Base-by-base conservation (phyloP, 192 early-diverging fungal species). In the Coemansia sp. region DNA sequence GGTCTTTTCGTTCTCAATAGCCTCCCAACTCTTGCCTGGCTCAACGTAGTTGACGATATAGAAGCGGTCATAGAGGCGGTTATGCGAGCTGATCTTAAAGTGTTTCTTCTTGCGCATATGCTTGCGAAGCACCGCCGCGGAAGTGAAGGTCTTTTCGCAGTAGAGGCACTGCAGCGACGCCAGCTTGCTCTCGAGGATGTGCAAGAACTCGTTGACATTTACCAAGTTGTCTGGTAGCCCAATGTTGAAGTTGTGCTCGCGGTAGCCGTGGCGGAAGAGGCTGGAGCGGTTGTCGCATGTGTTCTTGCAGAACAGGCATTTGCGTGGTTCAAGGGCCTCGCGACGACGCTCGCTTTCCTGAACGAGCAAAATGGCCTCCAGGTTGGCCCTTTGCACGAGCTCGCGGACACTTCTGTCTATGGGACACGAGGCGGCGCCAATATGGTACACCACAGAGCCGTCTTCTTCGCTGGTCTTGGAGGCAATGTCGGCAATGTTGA, bases 61-160 rank as follows among this genome's bases (percentile, higher is more conserved):
- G 79, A 95, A 97, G 20, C 91, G 89, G 72, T 97, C 95, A 45
- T 97, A 97, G 38, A 90, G 83, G 46, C 86, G 86, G 82, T 97
- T 97, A 31, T 88, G 88, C 21, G 94, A 86, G 62, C 89, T 92
- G 74, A 97, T 93, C 77, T 93, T 92, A 75, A 97, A 97, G 77
- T 97, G 95, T 83, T 94, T 95, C 89, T 96, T 97, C 80, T 97
- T 97, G 69, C 95, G 90, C 95, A 97, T 97, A 62, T 97, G 95
- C 77, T 94, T 93, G 59, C 95, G 87, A 66, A 97, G 82, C 20
- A 95, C 93, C 0, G 92, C 90, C 10, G 88, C 82, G 10, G 91
- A 89, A 20, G 91, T 93, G 72, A 95, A 97, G 14, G 86, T 90
- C 78, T 93, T 94, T 78, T 97, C 95, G 74, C 95, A 97, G 78